Percentiles rank a stretch among this genome's conserved stretches.
Evolutionary conservation across 768 basidiomycete genomes (phyloP).

Genomic region (Galerina sulciceps): DNA sequence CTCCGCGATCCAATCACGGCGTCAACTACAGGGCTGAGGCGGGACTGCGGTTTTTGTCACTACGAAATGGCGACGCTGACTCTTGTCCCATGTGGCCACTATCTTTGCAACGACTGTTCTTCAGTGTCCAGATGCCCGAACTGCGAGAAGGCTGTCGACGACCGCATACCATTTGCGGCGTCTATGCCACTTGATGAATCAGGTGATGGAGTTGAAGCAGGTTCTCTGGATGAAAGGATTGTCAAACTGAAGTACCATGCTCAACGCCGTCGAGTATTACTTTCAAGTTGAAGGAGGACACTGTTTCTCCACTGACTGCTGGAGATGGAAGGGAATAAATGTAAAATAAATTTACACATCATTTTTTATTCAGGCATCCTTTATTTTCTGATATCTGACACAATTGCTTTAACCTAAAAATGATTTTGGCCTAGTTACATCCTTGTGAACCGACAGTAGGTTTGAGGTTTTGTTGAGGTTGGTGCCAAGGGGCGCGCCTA

Average conservation of each 20-base stretch:
- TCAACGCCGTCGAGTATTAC: not conserved
- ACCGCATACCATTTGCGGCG: conserved; percentile 6
- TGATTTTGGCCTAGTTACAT: too few relatives aligned
- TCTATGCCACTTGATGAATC: conserved; percentile 6
- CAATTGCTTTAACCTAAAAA: too few relatives aligned
- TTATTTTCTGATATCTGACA: too few relatives aligned
- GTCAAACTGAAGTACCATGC: not conserved
- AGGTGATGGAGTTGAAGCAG: conserved; percentile 8
- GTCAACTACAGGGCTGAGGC: not conserved
- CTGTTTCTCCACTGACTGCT: not conserved
- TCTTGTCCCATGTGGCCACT: conserved; percentile 9
- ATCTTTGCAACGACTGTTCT: conserved; percentile 14
- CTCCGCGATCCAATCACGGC: not conserved
- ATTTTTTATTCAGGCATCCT: too few relatives aligned
- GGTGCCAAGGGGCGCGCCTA: too few relatives aligned
- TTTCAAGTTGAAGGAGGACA: conserved; percentile 6
- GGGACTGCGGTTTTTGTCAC: conserved; percentile 5
- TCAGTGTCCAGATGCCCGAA: not conserved
- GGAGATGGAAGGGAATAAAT: not conserved
- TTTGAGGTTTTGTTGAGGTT: too few relatives aligned
- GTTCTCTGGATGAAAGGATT: conserved; percentile 8
- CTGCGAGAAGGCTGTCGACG: not conserved
- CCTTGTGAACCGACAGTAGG: too few relatives aligned
- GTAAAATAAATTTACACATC: too few relatives aligned
- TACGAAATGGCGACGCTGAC: conserved; percentile 11